These are phyloP conservation scores for Nelumbo lutea DNA, from an alignment of 164 flowering plant species.

Conservation along the genomic window DNA sequence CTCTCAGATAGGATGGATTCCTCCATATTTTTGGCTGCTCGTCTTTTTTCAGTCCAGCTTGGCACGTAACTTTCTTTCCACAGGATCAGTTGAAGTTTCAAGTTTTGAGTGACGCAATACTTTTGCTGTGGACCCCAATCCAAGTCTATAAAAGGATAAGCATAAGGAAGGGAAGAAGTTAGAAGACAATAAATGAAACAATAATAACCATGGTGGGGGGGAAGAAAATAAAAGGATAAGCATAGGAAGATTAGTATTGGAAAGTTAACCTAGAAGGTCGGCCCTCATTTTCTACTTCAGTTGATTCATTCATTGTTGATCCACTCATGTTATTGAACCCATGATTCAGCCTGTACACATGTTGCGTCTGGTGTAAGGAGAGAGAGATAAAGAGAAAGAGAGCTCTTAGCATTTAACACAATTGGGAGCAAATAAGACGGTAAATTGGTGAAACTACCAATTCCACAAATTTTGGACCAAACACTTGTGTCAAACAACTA, in stretches of 20 bases:
- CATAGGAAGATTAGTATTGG: too few species aligned
- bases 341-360: constrained; percentile 55
- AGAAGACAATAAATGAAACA: neutral
- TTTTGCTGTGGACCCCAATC: constrained; percentile 37
- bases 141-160: constrained; percentile 44
- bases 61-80: constrained; percentile 46
- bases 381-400: too few species aligned
- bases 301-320: constrained; percentile 30
- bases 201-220: neutral
- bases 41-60: constrained; percentile 43
- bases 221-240: too few species aligned
- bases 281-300: constrained; percentile 29
- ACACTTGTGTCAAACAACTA: too few species aligned
- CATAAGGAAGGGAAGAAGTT: neutral
- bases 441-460: too few species aligned
- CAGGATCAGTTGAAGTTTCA: constrained; percentile 36
- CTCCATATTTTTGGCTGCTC: constrained; percentile 28
- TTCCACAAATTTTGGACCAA: too few species aligned
- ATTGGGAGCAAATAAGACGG: too few species aligned
- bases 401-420: too few species aligned
- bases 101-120: constrained; percentile 29
- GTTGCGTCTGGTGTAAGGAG: too few species aligned
- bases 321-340: constrained; percentile 64
- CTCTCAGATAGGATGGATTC: constrained; percentile 22
- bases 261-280: constrained; percentile 45